Percentiles rank a stretch among this genome's conserved stretches.
Evolutionary conservation across 257 asterid species (phyloP).

Genomic region (Solanum bulbocastanum): DNA sequence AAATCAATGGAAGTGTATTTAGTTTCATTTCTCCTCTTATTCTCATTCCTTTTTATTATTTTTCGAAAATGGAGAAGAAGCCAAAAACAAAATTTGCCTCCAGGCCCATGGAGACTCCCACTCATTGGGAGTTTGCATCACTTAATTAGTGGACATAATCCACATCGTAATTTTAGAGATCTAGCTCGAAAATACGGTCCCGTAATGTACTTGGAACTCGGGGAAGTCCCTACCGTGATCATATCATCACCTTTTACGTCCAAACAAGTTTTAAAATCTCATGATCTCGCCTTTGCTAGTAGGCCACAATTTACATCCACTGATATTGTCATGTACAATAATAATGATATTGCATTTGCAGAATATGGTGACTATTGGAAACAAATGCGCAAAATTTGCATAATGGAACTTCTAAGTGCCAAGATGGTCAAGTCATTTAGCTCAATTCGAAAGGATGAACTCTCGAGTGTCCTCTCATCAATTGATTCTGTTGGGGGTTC

Average conservation of each 20-base stretch:
- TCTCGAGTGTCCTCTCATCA: background rate
- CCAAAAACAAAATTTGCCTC: constrained; percentile 12
- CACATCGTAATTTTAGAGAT: background rate
- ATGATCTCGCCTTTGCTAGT: constrained; percentile 20
- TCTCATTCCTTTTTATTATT: background rate
- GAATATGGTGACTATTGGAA: constrained; percentile 11
- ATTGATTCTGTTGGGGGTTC: background rate
- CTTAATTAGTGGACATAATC: background rate
- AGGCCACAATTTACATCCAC: constrained; percentile 24
- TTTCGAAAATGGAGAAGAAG: background rate
- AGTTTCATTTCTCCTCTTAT: background rate
- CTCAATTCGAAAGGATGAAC: background rate
- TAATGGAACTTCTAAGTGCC: background rate
- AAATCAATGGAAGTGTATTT: background rate
- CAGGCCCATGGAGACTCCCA: constrained; percentile 25
- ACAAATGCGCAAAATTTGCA: background rate
- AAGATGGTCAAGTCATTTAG: background rate
- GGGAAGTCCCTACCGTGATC: background rate
- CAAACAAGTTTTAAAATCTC: constrained; percentile 17
- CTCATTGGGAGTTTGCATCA: constrained; percentile 14
- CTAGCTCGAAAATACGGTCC: no score
- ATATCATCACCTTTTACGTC: background rate
- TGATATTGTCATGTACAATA: constrained; percentile 17
- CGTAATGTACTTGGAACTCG: background rate
- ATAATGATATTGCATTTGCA: constrained; percentile 9